Evolutionary conservation across 2,329 filamentous ascomycete species (phyloP).

Genomic region (Alternaria sp.): DNA sequence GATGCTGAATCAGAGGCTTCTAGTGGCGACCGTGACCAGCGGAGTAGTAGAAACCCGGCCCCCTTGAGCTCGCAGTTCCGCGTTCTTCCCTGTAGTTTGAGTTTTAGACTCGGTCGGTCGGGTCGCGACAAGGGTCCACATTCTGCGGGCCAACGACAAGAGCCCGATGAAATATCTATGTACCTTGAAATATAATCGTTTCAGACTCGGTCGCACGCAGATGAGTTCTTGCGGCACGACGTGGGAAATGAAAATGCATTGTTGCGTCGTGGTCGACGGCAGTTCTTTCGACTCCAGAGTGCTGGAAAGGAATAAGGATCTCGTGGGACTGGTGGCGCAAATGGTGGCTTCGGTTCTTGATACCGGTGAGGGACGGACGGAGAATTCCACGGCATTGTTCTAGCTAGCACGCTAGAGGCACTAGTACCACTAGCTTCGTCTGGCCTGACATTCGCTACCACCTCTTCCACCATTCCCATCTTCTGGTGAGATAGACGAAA

Average conservation of each 20-base stretch:
- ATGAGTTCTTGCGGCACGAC: background rate
- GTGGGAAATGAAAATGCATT: background rate
- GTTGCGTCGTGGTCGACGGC: background rate
- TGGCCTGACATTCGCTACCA: conserved; percentile 3
- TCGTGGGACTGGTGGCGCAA: background rate
- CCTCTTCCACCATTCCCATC: conserved; percentile 4
- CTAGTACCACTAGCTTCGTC: conserved; percentile 1
- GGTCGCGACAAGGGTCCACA: background rate
- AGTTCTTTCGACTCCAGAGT: background rate
- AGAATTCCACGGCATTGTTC: conserved; percentile 1
- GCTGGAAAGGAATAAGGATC: background rate
- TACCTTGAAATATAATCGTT: background rate
- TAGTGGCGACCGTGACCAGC: background rate
- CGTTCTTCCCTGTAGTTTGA: conserved; percentile 4
- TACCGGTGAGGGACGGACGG: background rate
- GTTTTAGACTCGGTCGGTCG: conserved; percentile 6
- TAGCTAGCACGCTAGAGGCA: background rate
- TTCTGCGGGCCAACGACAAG: background rate
- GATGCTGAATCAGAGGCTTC: background rate
- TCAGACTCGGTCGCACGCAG: background rate
- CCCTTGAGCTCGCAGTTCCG: background rate
- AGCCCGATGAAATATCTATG: background rate
- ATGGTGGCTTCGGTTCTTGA: conserved; percentile 2
- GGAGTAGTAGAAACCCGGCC: background rate
- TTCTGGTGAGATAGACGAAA: background rate